These are phyloP conservation scores for Schwanniomyces vanrijiae DNA, from an alignment of 805 yeast species.

Conservation along the genomic window DNA sequence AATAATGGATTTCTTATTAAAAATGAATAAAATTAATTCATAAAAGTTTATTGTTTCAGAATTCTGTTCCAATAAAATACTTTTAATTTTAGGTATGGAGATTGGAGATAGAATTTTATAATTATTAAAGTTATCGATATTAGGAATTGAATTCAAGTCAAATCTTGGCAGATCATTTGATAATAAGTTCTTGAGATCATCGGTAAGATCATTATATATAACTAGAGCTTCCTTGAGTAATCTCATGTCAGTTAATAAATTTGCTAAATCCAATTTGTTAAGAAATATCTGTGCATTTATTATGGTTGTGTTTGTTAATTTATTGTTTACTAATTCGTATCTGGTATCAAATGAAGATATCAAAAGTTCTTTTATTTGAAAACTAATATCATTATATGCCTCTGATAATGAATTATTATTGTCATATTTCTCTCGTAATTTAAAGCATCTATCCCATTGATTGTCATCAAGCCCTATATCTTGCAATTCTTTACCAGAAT, in stretches of 20 bases:
- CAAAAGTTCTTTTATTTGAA: constrained; percentile 48
- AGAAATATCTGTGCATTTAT: constrained; percentile 39
- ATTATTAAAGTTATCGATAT: constrained; percentile 8
- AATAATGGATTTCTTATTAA: constrained; percentile 34
- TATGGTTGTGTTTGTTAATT: constrained; percentile 10
- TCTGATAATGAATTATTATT: constrained; percentile 44
- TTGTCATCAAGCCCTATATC: constrained; percentile 8
- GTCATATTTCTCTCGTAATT: constrained; percentile 35
- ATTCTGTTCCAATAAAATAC: not conserved
- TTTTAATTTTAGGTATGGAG: constrained; percentile 4
- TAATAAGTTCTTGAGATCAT: constrained; percentile 14
- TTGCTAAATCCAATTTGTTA: constrained; percentile 51
- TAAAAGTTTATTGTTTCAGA: constrained; percentile 19
- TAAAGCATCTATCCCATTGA: constrained; percentile 38
- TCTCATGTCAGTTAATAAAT: constrained; percentile 53
- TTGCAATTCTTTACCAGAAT: constrained; percentile 35
- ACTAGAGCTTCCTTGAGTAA: constrained; percentile 60
- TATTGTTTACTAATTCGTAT: constrained; percentile 12
- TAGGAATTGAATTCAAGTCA: constrained; percentile 1
- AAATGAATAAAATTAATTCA: constrained; percentile 29
- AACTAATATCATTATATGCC: constrained; percentile 47
- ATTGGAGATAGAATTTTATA: constrained; percentile 14
- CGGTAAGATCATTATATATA: constrained; percentile 48
- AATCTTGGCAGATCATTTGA: constrained; percentile 3
- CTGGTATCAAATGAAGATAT: constrained; percentile 49